Evolutionary conservation across 1,284 basidiomycete genomes (phyloP).

Genomic region (Spongiforma sp.): DNA sequence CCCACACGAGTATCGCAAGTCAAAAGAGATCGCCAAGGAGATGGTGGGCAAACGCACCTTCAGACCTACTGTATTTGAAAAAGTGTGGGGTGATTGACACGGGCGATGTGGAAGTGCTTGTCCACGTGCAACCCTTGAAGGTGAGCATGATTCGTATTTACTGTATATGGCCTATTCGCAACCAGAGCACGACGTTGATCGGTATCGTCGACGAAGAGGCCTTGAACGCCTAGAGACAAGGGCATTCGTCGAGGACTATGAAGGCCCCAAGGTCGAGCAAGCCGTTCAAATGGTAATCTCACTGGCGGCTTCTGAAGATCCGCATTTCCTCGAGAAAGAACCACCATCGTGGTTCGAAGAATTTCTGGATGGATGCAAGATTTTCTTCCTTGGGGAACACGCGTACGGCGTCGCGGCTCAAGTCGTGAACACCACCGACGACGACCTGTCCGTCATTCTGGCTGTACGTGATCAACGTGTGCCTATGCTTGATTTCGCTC

Average conservation of each 20-base stretch:
- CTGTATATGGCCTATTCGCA: not conserved
- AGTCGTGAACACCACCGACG: conserved; percentile 73
- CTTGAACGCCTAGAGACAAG: conserved; percentile 89
- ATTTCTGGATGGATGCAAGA: conserved; percentile 88
- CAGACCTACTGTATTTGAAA: conserved; percentile 89
- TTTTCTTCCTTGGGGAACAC: conserved; percentile 95
- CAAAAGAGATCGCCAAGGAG: conserved; percentile 75
- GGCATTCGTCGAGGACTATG: conserved; percentile 95
- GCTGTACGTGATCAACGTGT: conserved; percentile 59
- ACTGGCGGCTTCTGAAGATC: conserved; percentile 85
- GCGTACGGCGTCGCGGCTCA: conserved; percentile 96
- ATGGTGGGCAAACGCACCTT: conserved; percentile 84
- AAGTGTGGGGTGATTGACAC: conserved; percentile 87
- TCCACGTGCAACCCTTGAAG: conserved; percentile 89
- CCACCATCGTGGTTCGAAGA: conserved; percentile 87
- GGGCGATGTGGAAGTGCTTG: conserved; percentile 78
- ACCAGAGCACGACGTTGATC: conserved; percentile 1
- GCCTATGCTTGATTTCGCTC: conserved; percentile 2
- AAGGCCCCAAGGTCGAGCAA: conserved; percentile 77
- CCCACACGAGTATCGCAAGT: conserved; percentile 68
- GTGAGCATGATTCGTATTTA: conserved; percentile 51
- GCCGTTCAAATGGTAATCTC: conserved; percentile 86
- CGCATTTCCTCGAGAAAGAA: conserved; percentile 83
- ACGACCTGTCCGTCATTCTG: conserved; percentile 76
- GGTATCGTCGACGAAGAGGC: conserved; percentile 64